phyloP scores from a whole-genome alignment of 2,329 filamentous ascomycete genomes.

The Elsinoe arachidis region DNA sequence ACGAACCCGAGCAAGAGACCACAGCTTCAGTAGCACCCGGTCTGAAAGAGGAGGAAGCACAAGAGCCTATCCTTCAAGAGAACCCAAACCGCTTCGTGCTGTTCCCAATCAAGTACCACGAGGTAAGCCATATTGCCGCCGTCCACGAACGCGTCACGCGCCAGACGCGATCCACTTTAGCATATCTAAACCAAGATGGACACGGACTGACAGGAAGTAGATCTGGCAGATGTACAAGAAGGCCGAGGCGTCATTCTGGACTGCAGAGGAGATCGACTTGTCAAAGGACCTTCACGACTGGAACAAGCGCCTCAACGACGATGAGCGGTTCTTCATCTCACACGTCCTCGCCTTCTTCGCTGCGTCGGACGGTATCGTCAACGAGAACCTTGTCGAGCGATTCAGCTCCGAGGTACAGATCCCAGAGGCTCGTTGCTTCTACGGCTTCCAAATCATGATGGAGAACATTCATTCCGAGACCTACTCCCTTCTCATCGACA shows the following conservation, averaged over 20 bases:
- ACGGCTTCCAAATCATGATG: slow-evolving; percentile 99
- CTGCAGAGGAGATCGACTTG: slow-evolving; percentile 96
- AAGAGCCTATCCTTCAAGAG: slow-evolving; percentile 89
- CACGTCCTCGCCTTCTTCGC: slow-evolving; percentile 99
- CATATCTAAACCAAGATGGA: slow-evolving; percentile 10
- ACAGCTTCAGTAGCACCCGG: slow-evolving; percentile 47
- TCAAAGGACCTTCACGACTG: slow-evolving; percentile 99
- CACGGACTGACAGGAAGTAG: slow-evolving; percentile 45
- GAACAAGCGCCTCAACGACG: slow-evolving; percentile 94
- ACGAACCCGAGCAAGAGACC: slow-evolving; percentile 24
- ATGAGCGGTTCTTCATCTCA: slow-evolving; percentile 97
- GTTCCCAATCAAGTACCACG: slow-evolving; percentile 98
- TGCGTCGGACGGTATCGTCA: slow-evolving; percentile 97
- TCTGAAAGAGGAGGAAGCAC: slow-evolving; percentile 58
- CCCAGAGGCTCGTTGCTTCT: slow-evolving; percentile 97
- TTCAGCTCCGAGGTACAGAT: slow-evolving; percentile 97
- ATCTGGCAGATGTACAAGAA: slow-evolving; percentile 99
- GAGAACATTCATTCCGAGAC: slow-evolving; percentile 99
- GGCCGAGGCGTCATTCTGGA: slow-evolving; percentile 99
- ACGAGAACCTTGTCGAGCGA: slow-evolving; percentile 96
- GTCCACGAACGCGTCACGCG: slow-evolving; percentile 27
- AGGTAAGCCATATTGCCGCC: slow-evolving; percentile 55
- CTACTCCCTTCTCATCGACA: slow-evolving; percentile 97
- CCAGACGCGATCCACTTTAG: slow-evolving; percentile 58
- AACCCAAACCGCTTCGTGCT: slow-evolving; percentile 95